Conservation (phyloP, 164 flowering plant genomes). For the Stephania cephalantha region DNA sequence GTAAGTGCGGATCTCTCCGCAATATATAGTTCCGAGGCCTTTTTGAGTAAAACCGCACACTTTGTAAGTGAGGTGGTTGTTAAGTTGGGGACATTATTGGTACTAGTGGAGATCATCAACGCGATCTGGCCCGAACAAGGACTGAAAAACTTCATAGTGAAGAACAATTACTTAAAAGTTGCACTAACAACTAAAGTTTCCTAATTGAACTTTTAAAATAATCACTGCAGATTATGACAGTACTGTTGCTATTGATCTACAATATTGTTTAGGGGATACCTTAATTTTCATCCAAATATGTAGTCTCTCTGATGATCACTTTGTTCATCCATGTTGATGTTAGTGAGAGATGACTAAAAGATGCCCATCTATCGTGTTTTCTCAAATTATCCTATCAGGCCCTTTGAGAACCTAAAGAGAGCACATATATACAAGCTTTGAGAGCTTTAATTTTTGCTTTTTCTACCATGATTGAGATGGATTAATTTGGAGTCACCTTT, state of each 20-base stretch:
- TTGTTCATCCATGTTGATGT: background rate
- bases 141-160: no score
- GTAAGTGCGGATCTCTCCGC: no score
- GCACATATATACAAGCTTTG: background rate
- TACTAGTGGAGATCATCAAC: no score
- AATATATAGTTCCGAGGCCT: no score
- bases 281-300: background rate
- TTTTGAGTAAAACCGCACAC: no score
- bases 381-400: background rate
- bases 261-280: background rate
- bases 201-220: background rate
- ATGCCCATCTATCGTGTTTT: background rate
- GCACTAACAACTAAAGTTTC: no score
- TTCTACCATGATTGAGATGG: background rate
- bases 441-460: background rate
- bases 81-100: no score
- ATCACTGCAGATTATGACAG: background rate
- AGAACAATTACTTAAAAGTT: no score
- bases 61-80: no score
- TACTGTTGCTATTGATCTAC: background rate
- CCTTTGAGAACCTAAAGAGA: background rate
- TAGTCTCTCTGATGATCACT: background rate
- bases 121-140: no score
- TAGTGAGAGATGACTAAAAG: background rate
- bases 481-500: background rate